Evolutionary conservation across 164 flowering plant species (phyloP).

Genomic region (Annona squamosa): DNA sequence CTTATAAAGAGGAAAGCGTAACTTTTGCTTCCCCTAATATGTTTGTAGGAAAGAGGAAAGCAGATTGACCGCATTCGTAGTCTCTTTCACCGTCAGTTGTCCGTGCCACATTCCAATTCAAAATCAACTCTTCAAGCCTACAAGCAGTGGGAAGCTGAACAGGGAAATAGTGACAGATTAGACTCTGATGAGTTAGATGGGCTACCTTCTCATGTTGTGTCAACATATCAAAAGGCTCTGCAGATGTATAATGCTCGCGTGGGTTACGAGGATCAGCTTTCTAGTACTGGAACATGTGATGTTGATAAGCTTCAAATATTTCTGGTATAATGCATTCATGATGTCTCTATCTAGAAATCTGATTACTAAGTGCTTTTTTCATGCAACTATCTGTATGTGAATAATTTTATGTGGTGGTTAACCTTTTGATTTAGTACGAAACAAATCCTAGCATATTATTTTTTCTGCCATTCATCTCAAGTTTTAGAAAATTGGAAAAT

Average conservation of each 20-base stretch:
- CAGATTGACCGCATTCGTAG: constrained; percentile 66
- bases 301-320: constrained; percentile 60
- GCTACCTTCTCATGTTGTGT: constrained; percentile 48
- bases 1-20: not conserved
- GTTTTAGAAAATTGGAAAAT: too few species aligned
- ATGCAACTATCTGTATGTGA: not conserved
- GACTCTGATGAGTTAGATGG: constrained; percentile 44
- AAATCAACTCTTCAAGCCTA: constrained; percentile 49
- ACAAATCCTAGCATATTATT: too few species aligned
- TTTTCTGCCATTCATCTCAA: too few species aligned
- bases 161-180: constrained; percentile 33
- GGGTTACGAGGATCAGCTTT: constrained; percentile 56
- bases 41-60: constrained; percentile 57
- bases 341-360: not conserved
- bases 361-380: not conserved
- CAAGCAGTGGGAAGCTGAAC: constrained; percentile 80
- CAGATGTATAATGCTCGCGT: constrained; percentile 64
- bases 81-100: constrained; percentile 79
- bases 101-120: constrained; percentile 54
- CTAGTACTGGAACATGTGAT: constrained; percentile 39
- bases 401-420: not conserved
- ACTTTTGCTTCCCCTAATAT: not conserved
- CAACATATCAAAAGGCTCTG: constrained; percentile 63
- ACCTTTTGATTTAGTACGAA: not conserved
- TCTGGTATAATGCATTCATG: constrained; percentile 36